Conservation (phyloP, 257 asterid species). For the Solanum bulbocastanum region DNA sequence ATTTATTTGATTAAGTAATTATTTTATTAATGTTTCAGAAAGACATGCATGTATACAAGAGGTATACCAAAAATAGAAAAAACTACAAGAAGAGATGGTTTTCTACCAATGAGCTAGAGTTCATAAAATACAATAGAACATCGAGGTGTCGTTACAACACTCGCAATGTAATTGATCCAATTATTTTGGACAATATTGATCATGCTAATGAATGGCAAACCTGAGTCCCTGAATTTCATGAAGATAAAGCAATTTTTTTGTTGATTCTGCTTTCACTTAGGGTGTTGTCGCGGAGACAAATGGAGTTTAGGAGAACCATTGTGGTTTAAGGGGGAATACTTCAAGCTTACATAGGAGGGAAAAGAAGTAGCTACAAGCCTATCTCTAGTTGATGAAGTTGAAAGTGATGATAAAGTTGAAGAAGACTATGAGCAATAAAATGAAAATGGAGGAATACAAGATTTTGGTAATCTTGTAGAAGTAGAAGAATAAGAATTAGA, state of each 20-base stretch:
- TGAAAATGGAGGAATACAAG: background rate
- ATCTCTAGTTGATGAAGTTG: background rate
- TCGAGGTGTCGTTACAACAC: background rate
- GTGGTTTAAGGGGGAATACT: background rate
- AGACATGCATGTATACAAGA: background rate
- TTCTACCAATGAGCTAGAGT: background rate
- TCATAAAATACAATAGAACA: background rate
- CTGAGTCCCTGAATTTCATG: background rate
- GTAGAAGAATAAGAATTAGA: background rate
- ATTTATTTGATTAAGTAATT: background rate
- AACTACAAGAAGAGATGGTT: background rate
- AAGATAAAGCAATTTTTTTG: background rate
- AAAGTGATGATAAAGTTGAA: background rate
- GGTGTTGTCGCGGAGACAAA: background rate
- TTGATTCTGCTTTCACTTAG: background rate
- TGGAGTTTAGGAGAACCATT: background rate
- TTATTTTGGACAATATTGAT: background rate
- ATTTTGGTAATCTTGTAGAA: background rate
- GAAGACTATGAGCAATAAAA: background rate
- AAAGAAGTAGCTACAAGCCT: background rate
- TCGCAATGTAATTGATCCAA: background rate
- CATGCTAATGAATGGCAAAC: background rate
- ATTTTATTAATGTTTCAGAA: background rate
- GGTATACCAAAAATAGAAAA: background rate
- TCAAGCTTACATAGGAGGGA: background rate